Evolutionary conservation across 805 yeast species (phyloP), one percentile per base, ranked within the genome.

Genomic region (Metschnikowia lachancei): DNA sequence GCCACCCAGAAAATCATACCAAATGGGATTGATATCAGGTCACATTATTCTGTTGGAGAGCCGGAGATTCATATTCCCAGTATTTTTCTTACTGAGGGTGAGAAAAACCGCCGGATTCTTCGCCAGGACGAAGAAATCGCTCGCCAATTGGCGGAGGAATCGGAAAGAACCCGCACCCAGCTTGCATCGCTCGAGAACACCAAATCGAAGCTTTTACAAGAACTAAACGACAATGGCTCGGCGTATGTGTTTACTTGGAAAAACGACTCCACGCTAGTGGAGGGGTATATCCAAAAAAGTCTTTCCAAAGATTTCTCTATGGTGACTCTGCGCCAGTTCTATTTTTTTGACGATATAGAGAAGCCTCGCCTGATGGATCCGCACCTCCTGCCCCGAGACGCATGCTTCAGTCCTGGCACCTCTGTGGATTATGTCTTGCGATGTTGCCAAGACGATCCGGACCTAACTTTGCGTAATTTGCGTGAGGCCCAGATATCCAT

Each of bases 171-270:
- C 14, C 39, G 38, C 17, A 14, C 19, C 19, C 18, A 42, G 17
- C 40, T 51, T 37, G 17, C 13, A 6, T 41, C 53, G 12, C 36
- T 49, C 4, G 49, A 45, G 19, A 28, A 7, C 14, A 32, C 35
- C 8, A 61, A 56, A 32, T 39, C 39, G 8, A 33, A 44, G 30
- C 31, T 66, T 11, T 18, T 67, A 33, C 41, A 32, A 3, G 72
- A 67, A 41, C 50, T 68, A 36, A 68, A 66, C 52, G 66, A 63
- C 37, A 66, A 66, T 44, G 71, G 70, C 17, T 50, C 64, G 11
- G 43, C 37, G 18, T 60, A 54, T 22, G 41, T 39, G 31, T 64
- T 43, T 46, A 33, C 53, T 13, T 20, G 59, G 45, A 58, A 52
- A 14, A 39, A 56, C 19, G 61, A 58, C 43, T 46, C 45, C 26